phyloP scores from a whole-genome alignment of 306 rosid genomes.

The Casuarina equisetifolia region DNA sequence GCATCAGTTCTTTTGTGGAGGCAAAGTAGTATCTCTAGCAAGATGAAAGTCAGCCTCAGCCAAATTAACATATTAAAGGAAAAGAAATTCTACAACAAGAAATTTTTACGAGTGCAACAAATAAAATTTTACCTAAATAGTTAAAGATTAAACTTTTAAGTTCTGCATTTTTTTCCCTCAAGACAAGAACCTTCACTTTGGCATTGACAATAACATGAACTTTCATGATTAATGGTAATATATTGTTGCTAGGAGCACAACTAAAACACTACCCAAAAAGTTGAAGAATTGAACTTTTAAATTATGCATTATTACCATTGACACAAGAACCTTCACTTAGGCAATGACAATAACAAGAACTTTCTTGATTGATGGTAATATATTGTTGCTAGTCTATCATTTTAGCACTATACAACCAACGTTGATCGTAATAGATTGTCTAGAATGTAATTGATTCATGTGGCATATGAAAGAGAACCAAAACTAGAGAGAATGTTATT shows the following conservation, averaged over 20 bases:
- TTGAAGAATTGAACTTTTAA: no score
- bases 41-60: background rate
- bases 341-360: background rate
- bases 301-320: no score
- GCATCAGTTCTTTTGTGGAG: slow-evolving; percentile 77
- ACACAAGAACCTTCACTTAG: no score
- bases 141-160: no score
- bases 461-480: background rate
- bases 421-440: background rate
- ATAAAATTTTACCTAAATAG: no score
- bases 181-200: no score
- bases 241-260: no score
- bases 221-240: no score
- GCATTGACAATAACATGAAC: no score
- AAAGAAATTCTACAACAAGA: background rate
- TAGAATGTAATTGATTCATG: slow-evolving; percentile 10
- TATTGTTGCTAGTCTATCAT: background rate
- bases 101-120: background rate
- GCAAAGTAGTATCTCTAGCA: slow-evolving; percentile 68
- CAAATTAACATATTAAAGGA: background rate
- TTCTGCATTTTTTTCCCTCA: no score
- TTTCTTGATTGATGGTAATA: background rate
- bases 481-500: background rate
- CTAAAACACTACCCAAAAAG: no score
- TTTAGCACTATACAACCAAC: slow-evolving; percentile 10